Percentiles rank a stretch among this genome's conserved stretches.
Conservation (phyloP, 1,284 basidiomycete genomes). For the Stereum hirsutum region DNA sequence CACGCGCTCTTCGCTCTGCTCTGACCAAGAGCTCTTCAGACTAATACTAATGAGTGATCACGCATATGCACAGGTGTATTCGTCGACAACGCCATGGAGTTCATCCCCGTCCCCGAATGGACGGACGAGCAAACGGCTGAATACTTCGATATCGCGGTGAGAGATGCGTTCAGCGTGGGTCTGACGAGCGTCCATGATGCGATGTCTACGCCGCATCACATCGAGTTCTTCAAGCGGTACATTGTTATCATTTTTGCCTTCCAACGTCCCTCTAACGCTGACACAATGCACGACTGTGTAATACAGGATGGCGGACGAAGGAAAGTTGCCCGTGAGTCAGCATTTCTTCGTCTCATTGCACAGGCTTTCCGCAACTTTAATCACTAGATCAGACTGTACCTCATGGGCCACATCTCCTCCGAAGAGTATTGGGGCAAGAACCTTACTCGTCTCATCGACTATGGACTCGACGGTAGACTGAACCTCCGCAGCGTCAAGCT, state of each 20-base stretch:
- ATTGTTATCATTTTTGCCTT: slow-evolving; percentile 11
- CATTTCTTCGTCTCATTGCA: slow-evolving; percentile 3
- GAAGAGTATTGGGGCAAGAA: slow-evolving; percentile 58
- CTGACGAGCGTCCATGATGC: slow-evolving; percentile 85
- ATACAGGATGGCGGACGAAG: slow-evolving; percentile 32
- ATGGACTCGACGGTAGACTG: slow-evolving; percentile 54
- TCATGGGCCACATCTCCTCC: slow-evolving; percentile 60
- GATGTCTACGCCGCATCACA: slow-evolving; percentile 36
- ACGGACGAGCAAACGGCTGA: slow-evolving; percentile 45
- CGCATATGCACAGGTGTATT: slow-evolving; percentile 43
- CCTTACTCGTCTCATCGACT: slow-evolving; percentile 51
- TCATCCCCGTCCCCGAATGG: slow-evolving; percentile 59
- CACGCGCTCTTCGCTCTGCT: slow-evolving; percentile 9
- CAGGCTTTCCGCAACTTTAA: neutral
- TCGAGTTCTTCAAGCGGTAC: slow-evolving; percentile 63
- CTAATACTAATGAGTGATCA: slow-evolving; percentile 1
- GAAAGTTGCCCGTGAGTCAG: slow-evolving; percentile 49
- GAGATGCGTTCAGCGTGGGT: slow-evolving; percentile 65
- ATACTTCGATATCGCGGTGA: slow-evolving; percentile 56
- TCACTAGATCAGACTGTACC: slow-evolving; percentile 60
- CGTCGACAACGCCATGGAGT: slow-evolving; percentile 64
- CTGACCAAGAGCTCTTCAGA: slow-evolving; percentile 1
- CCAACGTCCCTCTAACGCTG: neutral
- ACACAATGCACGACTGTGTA: slow-evolving; percentile 1
- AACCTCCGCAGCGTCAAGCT: slow-evolving; percentile 78